These are phyloP conservation scores for Pseudofabraea citricarpa DNA, from an alignment of 2,329 filamentous ascomycete genomes.

Conservation along the genomic window DNA sequence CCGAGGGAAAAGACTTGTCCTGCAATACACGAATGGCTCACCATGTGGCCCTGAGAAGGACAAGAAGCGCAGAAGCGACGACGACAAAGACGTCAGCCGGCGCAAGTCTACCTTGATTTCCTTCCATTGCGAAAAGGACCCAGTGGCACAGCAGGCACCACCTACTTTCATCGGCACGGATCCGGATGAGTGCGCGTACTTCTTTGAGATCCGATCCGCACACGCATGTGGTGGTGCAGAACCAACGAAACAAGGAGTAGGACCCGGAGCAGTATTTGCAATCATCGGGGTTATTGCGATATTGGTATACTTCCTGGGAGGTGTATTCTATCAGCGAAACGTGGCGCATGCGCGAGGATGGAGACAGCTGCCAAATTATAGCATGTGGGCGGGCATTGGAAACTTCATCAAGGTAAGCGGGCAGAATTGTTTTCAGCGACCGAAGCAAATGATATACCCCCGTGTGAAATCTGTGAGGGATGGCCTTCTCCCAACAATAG, in stretches of 20 bases:
- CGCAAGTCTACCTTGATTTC: conserved; percentile 84
- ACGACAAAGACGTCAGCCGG: conserved; percentile 27
- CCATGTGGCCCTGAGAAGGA: conserved; percentile 55
- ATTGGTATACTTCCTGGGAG: conserved; percentile 84
- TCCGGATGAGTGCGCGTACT: conserved; percentile 88
- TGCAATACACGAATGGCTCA: conserved; percentile 74
- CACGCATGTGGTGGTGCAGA: conserved; percentile 70
- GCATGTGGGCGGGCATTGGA: conserved; percentile 84
- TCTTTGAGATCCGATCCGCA: conserved; percentile 85
- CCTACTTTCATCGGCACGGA: conserved; percentile 80
- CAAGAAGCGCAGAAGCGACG: conserved; percentile 26
- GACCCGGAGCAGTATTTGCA: conserved; percentile 75
- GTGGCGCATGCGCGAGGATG: conserved; percentile 92
- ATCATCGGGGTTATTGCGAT: conserved; percentile 77
- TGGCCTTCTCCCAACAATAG: conserved; percentile 27
- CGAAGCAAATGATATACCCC: conserved; percentile 20
- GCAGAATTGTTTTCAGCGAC: conserved; percentile 22
- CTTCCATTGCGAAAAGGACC: conserved; percentile 86
- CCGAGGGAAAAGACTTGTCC: conserved; percentile 68
- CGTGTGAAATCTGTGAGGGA: conserved; percentile 26
- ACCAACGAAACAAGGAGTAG: conserved; percentile 66
- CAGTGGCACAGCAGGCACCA: conserved; percentile 59
- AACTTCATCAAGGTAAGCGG: conserved; percentile 71
- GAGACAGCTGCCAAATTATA: conserved; percentile 93
- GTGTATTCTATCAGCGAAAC: conserved; percentile 91